Evolutionary conservation across 192 early-diverging fungal genomes (phyloP), one percentile per base, ranked within the genome.

Genomic region (Coemansia sp.): DNA sequence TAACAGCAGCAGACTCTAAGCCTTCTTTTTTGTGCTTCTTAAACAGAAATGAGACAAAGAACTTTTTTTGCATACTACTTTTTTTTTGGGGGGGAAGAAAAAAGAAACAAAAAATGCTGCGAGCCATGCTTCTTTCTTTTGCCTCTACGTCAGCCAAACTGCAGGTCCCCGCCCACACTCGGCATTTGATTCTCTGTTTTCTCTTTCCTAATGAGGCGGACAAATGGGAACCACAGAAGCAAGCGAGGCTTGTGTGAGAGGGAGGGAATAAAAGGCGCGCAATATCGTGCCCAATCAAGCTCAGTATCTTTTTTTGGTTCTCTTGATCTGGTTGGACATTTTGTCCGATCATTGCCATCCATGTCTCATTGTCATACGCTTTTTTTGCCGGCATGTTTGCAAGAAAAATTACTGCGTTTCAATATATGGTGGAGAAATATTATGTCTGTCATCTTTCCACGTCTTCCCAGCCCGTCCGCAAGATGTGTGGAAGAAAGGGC

Each of bases 161-260:
- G 51, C 51, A 54, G 51, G 51, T 26, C 26, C 26, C 26, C 26
- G 26, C 51, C 21, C 51, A 54, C 51, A 54, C 51, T 54, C 51
- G 51, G 8, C 18, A 18, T n/a, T 21, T 21, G 51, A 54, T 8
- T 19, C 51, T 8, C 19, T 10, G 41, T 16, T 59, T 59, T 39
- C 32, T 32, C 32, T 32, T 32, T 32, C 32, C 32, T 32, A 32
- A 32, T 40, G 39, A 13, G 55, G 55, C 26, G 19, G 55, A 22
- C 46, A 48, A 37, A 18, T 16, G 22, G 16, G 36, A 47, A 18
- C 16, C 37, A 11, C n/a, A 61, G 59, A 41, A 6, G 9, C 41
- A 4, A 49, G 1, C 7, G 51, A 54, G 51, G 51, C 51, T 54
- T 54, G 51, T 22, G 51, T 22, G 51, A 54, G 51, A 21, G 51